A percentile compares a stretch with the other conserved stretches of the same genome.
These are phyloP conservation scores for Hymenoscyphus infarciens DNA, from an alignment of 2,329 filamentous ascomycete species.

Conservation along the genomic window DNA sequence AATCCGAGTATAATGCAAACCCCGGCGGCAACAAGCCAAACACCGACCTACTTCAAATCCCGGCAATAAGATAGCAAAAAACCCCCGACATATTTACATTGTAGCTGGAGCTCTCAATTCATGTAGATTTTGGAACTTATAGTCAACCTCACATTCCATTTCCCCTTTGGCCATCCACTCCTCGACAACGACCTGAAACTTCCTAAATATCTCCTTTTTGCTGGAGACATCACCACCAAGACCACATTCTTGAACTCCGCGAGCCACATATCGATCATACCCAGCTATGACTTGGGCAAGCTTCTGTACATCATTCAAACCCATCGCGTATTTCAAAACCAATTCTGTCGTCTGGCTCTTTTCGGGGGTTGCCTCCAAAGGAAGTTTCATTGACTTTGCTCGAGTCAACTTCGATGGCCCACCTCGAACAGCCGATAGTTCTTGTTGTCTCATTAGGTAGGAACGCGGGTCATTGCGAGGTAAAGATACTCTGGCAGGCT, in stretches of 20 bases:
- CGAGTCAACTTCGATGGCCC: constrained; percentile 23
- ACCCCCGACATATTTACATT: constrained; percentile 6
- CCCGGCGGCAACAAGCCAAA: constrained; percentile 2
- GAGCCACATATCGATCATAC: constrained; percentile 25
- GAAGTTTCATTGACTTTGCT: constrained; percentile 29
- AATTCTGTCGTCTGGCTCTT: constrained; percentile 24
- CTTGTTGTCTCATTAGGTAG: constrained; percentile 33
- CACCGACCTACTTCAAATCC: not conserved
- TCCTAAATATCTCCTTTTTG: constrained; percentile 12
- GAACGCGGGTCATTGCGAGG: constrained; percentile 32
- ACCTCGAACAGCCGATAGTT: constrained; percentile 18
- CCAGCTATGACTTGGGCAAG: constrained; percentile 8
- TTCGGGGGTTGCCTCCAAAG: constrained; percentile 30
- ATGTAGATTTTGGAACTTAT: constrained; percentile 22
- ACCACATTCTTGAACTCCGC: constrained; percentile 20
- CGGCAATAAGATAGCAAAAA: constrained; percentile 7
- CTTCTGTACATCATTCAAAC: constrained; percentile 14
- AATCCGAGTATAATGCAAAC: constrained; percentile 20
- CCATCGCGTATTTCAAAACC: constrained; percentile 17
- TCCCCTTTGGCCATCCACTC: constrained; percentile 21
- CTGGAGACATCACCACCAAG: constrained; percentile 18
- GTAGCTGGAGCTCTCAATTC: not conserved
- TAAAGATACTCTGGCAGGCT: constrained; percentile 23
- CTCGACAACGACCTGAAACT: constrained; percentile 19
- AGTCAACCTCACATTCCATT: constrained; percentile 20